Conservation (phyloP, 108 stramenopile genomes). For the Conticribra guillardii region DNA sequence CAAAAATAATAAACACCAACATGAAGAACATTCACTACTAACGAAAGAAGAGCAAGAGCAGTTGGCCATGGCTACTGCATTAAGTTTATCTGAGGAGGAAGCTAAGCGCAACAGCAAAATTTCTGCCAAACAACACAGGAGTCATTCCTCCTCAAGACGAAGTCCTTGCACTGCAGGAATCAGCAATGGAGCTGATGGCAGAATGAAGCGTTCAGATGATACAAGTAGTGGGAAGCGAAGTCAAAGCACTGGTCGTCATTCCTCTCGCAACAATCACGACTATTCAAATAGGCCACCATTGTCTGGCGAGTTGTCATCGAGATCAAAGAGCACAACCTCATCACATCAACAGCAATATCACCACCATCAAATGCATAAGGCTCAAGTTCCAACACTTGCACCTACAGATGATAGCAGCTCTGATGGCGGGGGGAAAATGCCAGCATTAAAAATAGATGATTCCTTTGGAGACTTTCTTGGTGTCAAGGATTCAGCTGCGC, state of each 20-base stretch:
- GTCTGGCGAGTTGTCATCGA: neutral
- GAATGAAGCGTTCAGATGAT: too few species aligned
- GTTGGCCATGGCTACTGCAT: constrained; percentile 55
- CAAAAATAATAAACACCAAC: constrained; percentile 5
- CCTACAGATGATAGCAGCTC: neutral
- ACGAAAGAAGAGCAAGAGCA: constrained; percentile 51
- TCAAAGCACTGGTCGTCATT: too few species aligned
- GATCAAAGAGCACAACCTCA: neutral
- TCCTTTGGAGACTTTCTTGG: neutral
- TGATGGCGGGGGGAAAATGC: neutral
- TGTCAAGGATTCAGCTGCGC: neutral
- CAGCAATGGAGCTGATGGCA: neutral
- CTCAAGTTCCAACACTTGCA: neutral
- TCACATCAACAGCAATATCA: neutral
- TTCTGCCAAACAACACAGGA: neutral
- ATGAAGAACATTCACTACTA: neutral
- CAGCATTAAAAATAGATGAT: neutral
- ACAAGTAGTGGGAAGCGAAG: too few species aligned
- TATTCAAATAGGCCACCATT: too few species aligned
- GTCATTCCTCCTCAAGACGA: neutral
- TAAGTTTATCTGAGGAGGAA: constrained; percentile 54
- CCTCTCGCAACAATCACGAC: too few species aligned
- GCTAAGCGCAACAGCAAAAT: constrained; percentile 3
- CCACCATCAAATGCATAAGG: neutral
- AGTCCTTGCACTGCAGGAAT: too few species aligned